A percentile compares a stretch with the other conserved stretches of the same genome.
phyloP scores from a whole-genome alignment of 2,329 filamentous ascomycete genomes.

The Ophiostoma perfectum region DNA sequence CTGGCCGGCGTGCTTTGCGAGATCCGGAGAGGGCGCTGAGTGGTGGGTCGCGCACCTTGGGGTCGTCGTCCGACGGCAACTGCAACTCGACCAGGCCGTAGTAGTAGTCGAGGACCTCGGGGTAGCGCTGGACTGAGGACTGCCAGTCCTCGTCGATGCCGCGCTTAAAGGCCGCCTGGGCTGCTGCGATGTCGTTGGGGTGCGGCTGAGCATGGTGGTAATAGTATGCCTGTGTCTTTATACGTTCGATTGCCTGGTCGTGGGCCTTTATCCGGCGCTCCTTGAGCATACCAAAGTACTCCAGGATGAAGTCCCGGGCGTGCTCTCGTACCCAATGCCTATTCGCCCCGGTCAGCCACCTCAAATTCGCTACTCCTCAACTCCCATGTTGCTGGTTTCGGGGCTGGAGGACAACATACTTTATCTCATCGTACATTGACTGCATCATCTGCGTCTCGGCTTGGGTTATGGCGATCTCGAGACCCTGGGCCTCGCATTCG shows the following conservation, averaged over 20 bases:
- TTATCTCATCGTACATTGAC: constrained; percentile 56
- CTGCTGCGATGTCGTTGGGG: constrained; percentile 57
- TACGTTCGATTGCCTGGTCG: constrained; percentile 49
- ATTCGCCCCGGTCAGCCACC: not conserved
- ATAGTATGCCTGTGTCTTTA: constrained; percentile 52
- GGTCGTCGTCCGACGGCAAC: constrained; percentile 58
- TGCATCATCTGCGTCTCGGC: constrained; percentile 61
- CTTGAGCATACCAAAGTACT: constrained; percentile 58
- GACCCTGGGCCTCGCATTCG: constrained; percentile 61
- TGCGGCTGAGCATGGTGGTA: constrained; percentile 53
- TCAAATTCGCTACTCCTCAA: not conserved
- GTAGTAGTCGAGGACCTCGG: constrained; percentile 77
- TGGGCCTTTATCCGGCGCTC: constrained; percentile 57
- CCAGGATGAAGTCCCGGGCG: constrained; percentile 62
- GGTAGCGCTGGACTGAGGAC: constrained; percentile 67
- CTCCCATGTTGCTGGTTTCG: not conserved
- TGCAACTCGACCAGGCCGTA: constrained; percentile 64
- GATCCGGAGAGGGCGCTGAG: constrained; percentile 48
- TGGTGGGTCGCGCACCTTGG: constrained; percentile 55
- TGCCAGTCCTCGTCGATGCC: constrained; percentile 78
- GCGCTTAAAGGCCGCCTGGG: constrained; percentile 61
- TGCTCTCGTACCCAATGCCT: constrained; percentile 61
- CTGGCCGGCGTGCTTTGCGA: constrained; percentile 42
- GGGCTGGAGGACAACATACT: constrained; percentile 39
- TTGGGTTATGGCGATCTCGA: constrained; percentile 58